Conservation (phyloP, 495 filamentous ascomycete genomes). For the Cercophora scortea region DNA sequence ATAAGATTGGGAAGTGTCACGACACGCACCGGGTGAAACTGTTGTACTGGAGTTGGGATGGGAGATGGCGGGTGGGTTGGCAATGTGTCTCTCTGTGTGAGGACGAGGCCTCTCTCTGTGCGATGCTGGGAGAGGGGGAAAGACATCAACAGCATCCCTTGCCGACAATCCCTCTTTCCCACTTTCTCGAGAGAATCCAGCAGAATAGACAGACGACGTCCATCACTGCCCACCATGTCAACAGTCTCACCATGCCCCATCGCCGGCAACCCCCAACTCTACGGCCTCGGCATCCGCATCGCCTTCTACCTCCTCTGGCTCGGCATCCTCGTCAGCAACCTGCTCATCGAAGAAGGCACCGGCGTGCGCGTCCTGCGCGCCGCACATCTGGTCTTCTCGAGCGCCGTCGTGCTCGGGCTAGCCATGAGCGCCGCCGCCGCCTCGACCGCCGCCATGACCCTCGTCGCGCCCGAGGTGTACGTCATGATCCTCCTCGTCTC, state of each 20-base stretch:
- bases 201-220: not conserved
- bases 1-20: no score
- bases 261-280: conserved; percentile 9
- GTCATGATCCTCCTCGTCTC: conserved; percentile 29
- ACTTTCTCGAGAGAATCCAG: not conserved
- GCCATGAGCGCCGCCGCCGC: not conserved
- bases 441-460: not conserved
- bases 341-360: not conserved
- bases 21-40: no score
- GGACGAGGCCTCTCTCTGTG: no score
- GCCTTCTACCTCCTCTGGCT: conserved; percentile 31
- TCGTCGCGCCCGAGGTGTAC: conserved; percentile 21
- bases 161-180: no score
- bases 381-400: conserved; percentile 11
- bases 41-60: not conserved
- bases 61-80: not conserved
- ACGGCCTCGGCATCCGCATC: conserved; percentile 29
- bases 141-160: no score
- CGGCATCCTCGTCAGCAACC: conserved; percentile 6
- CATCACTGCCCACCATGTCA: not conserved
- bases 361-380: not conserved
- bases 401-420: conserved; percentile 16
- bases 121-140: no score
- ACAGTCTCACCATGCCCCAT: conserved; percentile 4
- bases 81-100: not conserved